Base-by-base conservation (phyloP, 345 rosid genomes). In the Moringa oleifera region DNA sequence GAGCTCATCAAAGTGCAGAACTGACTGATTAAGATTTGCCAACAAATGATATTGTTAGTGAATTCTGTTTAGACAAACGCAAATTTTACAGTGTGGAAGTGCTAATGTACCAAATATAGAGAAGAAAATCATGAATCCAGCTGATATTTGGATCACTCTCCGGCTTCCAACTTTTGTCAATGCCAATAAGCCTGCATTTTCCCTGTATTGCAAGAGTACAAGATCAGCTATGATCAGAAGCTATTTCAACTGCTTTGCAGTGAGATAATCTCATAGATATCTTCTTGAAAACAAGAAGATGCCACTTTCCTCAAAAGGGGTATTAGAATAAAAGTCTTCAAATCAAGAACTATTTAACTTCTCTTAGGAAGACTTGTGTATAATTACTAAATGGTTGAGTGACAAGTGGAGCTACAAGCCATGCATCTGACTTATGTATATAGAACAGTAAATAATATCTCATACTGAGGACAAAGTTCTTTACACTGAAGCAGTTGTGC, bases 141-240 rank as follows among this genome's bases (percentile, higher is more conserved):
- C 85, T 68, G 96, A 83, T 72, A 85, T 80, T 76, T 88, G 92
- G 58, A 80, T 76, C 36, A 88, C 91, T 75, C 95, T 73, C 72
- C 95, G 68, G 72, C 95, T 88, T 25, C 95, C 91, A 67, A 85
- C 82, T 49, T 74, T 83, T 17, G 96, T 88, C 77, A 86, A 61
- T 63, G 88, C 96, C 68, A 88, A 63, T 46, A 83, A 71, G 57
- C 96, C 92, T 28, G 85, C 90, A 73, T 85, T 88, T 77, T 85
- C 92, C 33, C 90, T 88, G 75, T 61, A 25, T 28, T 46, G 55
- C 53, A 57, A 28, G 33, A 65, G 46, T 23, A 55, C 17, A 55
- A 55, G 17, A 15, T 15, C 12, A 41, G 12, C 2, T 41, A 41
- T 41, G 9, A 41, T 9, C 1, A 15, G 47, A 41, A 15, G 47